These are phyloP conservation scores for Podila horticola DNA, from an alignment of 192 early-diverging fungal genomes.

Conservation along the genomic window DNA sequence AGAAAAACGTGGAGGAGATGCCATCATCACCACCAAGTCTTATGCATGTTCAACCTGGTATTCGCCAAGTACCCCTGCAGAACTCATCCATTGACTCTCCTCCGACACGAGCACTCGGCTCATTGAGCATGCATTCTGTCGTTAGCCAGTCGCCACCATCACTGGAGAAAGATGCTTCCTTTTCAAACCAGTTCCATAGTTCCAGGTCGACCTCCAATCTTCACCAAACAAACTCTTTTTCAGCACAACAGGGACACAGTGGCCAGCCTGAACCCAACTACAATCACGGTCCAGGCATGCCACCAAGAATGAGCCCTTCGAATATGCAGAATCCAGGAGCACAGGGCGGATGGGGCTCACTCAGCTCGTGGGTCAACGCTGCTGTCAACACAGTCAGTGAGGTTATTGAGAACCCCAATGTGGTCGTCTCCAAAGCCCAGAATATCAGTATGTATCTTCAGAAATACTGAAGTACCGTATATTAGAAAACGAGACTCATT, in stretches of 20 bases:
- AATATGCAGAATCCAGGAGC: background rate
- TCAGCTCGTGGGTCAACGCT: constrained; percentile 46
- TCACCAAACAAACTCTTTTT: background rate
- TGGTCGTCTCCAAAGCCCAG: constrained; percentile 39
- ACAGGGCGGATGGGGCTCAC: constrained; percentile 27
- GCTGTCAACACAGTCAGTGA: constrained; percentile 45
- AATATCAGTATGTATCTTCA: constrained; percentile 17
- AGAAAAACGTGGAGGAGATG: background rate
- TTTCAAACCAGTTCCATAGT: background rate
- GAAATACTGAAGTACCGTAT: background rate
- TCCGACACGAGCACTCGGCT: background rate
- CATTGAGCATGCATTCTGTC: background rate
- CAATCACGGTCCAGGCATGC: too few species aligned
- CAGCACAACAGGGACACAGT: background rate
- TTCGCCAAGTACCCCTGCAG: background rate
- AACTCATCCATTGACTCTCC: constrained; percentile 14
- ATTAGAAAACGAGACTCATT: too few species aligned
- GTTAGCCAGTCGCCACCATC: background rate
- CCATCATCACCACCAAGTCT: background rate
- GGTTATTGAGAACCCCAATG: constrained; percentile 47
- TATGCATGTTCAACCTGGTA: background rate
- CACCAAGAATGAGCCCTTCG: too few species aligned
- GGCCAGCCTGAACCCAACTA: too few species aligned
- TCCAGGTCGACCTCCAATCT: background rate
- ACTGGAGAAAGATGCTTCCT: background rate